Evolutionary conservation across 768 basidiomycete genomes (phyloP), one percentile per base, ranked within the genome.

Genomic region (Filobasidium wieringae): DNA sequence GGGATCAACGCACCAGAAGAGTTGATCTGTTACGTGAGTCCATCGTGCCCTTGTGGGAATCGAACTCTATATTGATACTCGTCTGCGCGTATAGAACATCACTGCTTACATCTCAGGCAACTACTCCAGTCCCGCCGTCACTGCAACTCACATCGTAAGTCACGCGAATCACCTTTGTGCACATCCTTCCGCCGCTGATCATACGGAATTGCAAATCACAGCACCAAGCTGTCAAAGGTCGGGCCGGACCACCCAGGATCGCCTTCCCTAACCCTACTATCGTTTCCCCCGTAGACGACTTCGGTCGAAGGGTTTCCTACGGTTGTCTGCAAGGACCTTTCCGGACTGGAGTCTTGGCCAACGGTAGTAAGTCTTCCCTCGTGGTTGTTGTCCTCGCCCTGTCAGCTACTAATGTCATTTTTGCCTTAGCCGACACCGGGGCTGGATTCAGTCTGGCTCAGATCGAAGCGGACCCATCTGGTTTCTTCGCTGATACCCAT

Each of bases 401-500:
- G 67, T 64, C 58, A 55, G 71, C 69, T 55, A 69, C 68, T n/a
- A n/a, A n/a, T 14, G 24, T 47, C 43, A 17, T 27, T 5, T 27
- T 6, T 47, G 30, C 27, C 49, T 24, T 36, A 68, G 66, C 58
- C 58, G 71, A 71, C 55, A 69, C 68, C 32, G 70, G 59, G 6
- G 40, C 59, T 8, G 57, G 41, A 29, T 72, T 72, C 63, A 54
- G 61, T 31, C 45, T 72, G 51, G 57, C 65, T 36, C 51, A 63
- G 52, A 67, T 74, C 54, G 73, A 74, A 64, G 65, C 63, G 33
- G 66, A 68, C 64, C 69, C 71, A 11, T 49, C 64, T 47, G 68
- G 51, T 6, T 73, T 74, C 71, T 71, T 72, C 61, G 66, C 72
- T 54, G 72, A 73, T 53, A 63, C 63, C 6, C 73, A 74, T 66